Base-by-base conservation (phyloP, 805 yeast species). In the Ogataea henricii region DNA sequence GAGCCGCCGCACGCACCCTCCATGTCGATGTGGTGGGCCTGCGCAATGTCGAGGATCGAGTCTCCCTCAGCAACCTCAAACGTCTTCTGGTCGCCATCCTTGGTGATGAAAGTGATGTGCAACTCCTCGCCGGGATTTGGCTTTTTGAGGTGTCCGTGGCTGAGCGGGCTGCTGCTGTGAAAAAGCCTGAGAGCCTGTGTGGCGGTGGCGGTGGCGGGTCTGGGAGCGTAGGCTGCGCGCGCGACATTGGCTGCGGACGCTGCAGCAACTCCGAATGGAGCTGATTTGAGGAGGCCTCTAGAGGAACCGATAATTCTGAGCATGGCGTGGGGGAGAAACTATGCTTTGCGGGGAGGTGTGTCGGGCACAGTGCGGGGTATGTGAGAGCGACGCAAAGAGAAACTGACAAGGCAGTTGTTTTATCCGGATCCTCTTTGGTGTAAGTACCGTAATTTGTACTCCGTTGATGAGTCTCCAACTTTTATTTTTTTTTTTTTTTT, bases 1-100 rank as follows among this genome's bases (percentile, higher is more conserved):
- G 97, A 89, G 3, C 98, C 99, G 18, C 99, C 99, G 69, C 99
- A 94, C 0, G 99, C 99, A 38, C 84, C 96, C 66, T 94, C 99
- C 94, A 94, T 91, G 56, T 94, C 99, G 48, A 94, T 68, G 59
- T 91, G 86, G 63, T 91, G 70, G 3, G 94, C 95, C 70, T 94
- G 98, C 5, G 98, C 99, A 47, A 94, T 89, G 65, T 94, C 99
- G 64, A 94, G 71, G 22, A 94, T 63, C 30, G 90, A 82, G 63
- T 94, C 99, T 12, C 98, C 98, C 57, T 86, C 96, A 2, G 92
- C 85, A 1, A 86, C 98, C 62, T 90, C 97, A 58, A 79, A 80
- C 1, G 87, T 81, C 55, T 81, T 73, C 64, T 90, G 97, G 36
- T 78, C 74, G 4, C 98, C 98, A 52, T 92, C 97, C 62, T 91